Conservation (phyloP, 305 asterid species). For the Fraxinus latifolia region DNA sequence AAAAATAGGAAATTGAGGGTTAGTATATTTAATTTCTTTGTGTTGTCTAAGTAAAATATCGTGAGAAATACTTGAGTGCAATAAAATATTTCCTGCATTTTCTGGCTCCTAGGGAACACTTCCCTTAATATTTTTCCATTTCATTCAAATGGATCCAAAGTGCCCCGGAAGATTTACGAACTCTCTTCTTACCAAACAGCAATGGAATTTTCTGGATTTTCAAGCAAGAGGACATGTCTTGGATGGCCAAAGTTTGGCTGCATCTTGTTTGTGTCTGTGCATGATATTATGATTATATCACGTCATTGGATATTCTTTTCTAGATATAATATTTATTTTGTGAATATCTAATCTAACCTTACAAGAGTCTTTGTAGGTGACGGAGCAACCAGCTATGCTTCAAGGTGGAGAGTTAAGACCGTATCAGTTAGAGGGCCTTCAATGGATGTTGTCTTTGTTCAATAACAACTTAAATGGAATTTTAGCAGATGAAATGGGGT, state of each 20-base stretch:
- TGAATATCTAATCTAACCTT: slow-evolving; percentile 26
- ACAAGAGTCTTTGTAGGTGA: slow-evolving; percentile 56
- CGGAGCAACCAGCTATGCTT: slow-evolving; percentile 97
- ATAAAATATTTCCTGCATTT: neutral
- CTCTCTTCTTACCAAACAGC: neutral
- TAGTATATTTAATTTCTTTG: neutral
- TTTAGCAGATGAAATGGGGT: slow-evolving; percentile 98
- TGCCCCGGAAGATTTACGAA: neutral
- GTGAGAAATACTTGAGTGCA: neutral
- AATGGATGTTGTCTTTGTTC: slow-evolving; percentile 96
- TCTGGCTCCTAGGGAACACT: neutral
- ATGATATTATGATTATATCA: neutral
- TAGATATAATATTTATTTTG: slow-evolving; percentile 2
- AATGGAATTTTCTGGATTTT: neutral
- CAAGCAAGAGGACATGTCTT: neutral
- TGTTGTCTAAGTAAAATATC: neutral
- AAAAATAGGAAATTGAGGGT: neutral
- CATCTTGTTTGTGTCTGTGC: slow-evolving; percentile 4
- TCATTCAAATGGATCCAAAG: slow-evolving; percentile 5
- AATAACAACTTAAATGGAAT: slow-evolving; percentile 95
- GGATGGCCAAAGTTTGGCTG: neutral
- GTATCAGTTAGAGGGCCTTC: slow-evolving; percentile 97
- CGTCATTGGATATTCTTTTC: slow-evolving; percentile 1
- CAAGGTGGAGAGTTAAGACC: slow-evolving; percentile 95
- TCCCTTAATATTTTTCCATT: neutral